A percentile compares a stretch with the other conserved stretches of the same genome.
phyloP scores from a whole-genome alignment of 352 stramenopile genomes.

The Elongisporangium undulatum region DNA sequence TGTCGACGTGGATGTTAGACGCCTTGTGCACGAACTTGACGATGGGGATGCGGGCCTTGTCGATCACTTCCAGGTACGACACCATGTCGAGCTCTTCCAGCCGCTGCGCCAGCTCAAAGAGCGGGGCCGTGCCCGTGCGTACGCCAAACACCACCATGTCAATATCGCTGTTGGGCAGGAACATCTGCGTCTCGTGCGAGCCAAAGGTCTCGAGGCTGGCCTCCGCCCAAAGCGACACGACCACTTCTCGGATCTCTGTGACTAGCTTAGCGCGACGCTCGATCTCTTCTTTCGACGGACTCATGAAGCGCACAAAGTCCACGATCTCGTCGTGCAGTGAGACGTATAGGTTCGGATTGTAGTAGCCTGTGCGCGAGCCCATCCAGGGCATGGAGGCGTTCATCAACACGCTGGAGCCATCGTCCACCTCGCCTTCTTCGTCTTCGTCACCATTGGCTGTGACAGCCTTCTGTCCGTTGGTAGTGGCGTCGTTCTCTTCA shows the following conservation, averaged over 20 bases:
- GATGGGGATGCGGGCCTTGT: conserved; percentile 93
- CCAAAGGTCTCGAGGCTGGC: conserved; percentile 89
- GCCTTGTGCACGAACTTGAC: conserved; percentile 94
- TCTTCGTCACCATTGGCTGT: background rate
- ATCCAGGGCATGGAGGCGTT: conserved; percentile 70
- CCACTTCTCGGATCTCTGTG: conserved; percentile 58
- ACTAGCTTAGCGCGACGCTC: conserved; percentile 62
- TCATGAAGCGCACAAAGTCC: conserved; percentile 91
- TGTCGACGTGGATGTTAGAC: conserved; percentile 88
- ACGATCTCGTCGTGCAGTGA: conserved; percentile 96
- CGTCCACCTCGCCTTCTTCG: conserved; percentile 20
- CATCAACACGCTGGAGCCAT: conserved; percentile 20
- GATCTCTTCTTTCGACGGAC: conserved; percentile 78
- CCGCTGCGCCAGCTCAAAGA: conserved; percentile 48
- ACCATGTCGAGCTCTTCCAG: conserved; percentile 69
- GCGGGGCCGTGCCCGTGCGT: conserved; percentile 40
- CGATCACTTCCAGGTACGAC: conserved; percentile 93
- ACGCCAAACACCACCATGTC: conserved; percentile 91
- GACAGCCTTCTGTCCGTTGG: background rate
- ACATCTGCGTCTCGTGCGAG: conserved; percentile 91
- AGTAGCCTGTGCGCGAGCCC: conserved; percentile 50
- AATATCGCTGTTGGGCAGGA: conserved; percentile 91
- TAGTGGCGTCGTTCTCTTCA: background rate
- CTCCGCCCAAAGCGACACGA: conserved; percentile 49
- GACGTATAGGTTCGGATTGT: conserved; percentile 71